A percentile compares a stretch with the other conserved stretches of the same genome.
Evolutionary conservation across 306 rosid species (phyloP).

Genomic region (Begonia loranthoides): DNA sequence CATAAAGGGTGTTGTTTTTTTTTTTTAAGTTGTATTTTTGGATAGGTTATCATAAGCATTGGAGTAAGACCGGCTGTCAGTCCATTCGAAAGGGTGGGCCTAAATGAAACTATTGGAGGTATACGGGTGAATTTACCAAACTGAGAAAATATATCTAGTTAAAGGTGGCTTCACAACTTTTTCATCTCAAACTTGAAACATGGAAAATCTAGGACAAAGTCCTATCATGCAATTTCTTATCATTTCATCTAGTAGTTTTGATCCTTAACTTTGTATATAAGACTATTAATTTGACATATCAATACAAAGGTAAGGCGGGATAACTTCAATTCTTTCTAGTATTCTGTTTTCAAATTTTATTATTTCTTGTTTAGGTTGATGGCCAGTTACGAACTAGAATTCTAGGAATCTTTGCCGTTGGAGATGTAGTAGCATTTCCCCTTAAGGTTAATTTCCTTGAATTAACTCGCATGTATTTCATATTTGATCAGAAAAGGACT

Average conservation of each 20-base stretch:
- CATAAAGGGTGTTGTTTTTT: background rate
- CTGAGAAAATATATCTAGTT: too few species aligned
- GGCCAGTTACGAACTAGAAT: slow-evolving; percentile 62
- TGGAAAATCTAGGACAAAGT: too few species aligned
- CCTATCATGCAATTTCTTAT: too few species aligned
- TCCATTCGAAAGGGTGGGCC: slow-evolving; percentile 60
- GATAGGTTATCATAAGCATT: slow-evolving; percentile 72
- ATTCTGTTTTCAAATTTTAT: too few species aligned
- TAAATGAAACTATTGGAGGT: slow-evolving; percentile 64
- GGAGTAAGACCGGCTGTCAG: slow-evolving; percentile 84
- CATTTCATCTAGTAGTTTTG: too few species aligned
- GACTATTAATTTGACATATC: too few species aligned
- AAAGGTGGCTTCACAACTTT: too few species aligned
- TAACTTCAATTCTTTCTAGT: too few species aligned
- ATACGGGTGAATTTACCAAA: slow-evolving; percentile 32
- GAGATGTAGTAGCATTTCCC: slow-evolving; percentile 87
- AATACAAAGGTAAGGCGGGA: too few species aligned
- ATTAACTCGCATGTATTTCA: slow-evolving; percentile 1
- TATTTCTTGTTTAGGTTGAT: slow-evolving; percentile 40
- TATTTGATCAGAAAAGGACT: slow-evolving; percentile 10
- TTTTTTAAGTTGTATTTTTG: slow-evolving; percentile 1
- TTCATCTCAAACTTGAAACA: too few species aligned
- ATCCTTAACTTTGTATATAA: too few species aligned
- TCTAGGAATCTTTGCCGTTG: slow-evolving; percentile 82
- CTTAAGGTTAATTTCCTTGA: slow-evolving; percentile 41